These are phyloP conservation scores for Paracoccidioides lutzii DNA, from an alignment of 2,329 filamentous ascomycete genomes.

Conservation along the genomic window DNA sequence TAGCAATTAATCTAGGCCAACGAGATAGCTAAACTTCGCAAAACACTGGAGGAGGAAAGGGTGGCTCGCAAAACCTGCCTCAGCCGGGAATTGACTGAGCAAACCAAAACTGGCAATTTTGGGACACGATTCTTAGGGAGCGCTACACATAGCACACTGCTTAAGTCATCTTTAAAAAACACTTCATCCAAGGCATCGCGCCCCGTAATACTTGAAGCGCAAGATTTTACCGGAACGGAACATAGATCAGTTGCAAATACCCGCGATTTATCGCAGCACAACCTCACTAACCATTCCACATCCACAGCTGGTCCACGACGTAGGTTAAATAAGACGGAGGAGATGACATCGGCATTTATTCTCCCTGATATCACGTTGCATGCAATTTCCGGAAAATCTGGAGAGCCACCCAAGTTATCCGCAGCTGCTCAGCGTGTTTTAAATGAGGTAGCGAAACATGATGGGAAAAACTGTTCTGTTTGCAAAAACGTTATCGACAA, in stretches of 20 bases:
- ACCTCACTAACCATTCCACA: neutral
- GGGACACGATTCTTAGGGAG: constrained; percentile 18
- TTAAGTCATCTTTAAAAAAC: constrained; percentile 45
- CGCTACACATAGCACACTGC: constrained; percentile 28
- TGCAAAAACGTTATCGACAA: constrained; percentile 35
- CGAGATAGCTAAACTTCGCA: constrained; percentile 42
- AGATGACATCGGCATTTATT: constrained; percentile 53
- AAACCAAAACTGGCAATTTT: constrained; percentile 28
- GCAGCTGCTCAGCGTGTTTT: constrained; percentile 30
- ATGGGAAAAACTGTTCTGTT: constrained; percentile 43
- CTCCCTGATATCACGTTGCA: constrained; percentile 49
- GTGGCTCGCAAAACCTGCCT: constrained; percentile 31
- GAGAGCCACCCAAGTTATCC: constrained; percentile 23
- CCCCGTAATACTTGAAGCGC: constrained; percentile 21
- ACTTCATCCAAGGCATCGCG: constrained; percentile 25
- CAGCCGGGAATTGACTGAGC: constrained; percentile 19
- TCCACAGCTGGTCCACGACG: constrained; percentile 31
- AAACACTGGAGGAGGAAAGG: constrained; percentile 43
- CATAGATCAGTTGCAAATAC: neutral
- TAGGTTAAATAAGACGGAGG: constrained; percentile 32
- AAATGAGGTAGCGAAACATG: constrained; percentile 34
- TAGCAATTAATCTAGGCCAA: constrained; percentile 20
- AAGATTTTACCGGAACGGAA: neutral
- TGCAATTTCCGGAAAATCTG: constrained; percentile 16
- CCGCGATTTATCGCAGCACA: neutral